Conservation (phyloP, 2,329 filamentous ascomycete species). For the Cadophora sp. region DNA sequence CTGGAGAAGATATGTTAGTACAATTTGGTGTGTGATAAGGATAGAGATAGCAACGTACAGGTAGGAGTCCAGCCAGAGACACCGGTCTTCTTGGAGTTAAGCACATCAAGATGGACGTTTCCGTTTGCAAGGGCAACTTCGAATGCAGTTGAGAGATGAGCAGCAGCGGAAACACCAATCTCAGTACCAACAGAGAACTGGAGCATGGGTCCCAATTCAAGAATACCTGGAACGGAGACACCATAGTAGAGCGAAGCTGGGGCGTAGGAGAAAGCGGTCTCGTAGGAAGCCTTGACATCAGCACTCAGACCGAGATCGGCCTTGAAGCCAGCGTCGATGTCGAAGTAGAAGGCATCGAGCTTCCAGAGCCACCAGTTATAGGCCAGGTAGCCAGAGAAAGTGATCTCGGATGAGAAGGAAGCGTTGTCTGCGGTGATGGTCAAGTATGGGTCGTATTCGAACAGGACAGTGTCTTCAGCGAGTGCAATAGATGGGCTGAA, state of each 20-base stretch:
- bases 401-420: slow-evolving; percentile 47
- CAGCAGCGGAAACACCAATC: slow-evolving; percentile 46
- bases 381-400: slow-evolving; percentile 52
- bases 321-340: slow-evolving; percentile 50
- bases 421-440: slow-evolving; percentile 48
- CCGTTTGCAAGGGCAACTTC: slow-evolving; percentile 46
- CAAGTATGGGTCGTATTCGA: slow-evolving; percentile 44
- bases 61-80: slow-evolving; percentile 48
- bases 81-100: slow-evolving; percentile 42
- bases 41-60: slow-evolving; percentile 25
- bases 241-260: slow-evolving; percentile 49
- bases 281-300: slow-evolving; percentile 46
- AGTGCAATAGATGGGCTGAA: slow-evolving; percentile 36
- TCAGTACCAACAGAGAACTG: slow-evolving; percentile 49
- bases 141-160: slow-evolving; percentile 45
- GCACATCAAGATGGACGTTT: slow-evolving; percentile 50
- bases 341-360: slow-evolving; percentile 50
- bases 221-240: slow-evolving; percentile 50
- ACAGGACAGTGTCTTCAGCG: slow-evolving; percentile 44
- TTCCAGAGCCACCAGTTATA: slow-evolving; percentile 49
- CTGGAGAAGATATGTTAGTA: neutral
- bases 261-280: slow-evolving; percentile 47
- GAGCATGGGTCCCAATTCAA: slow-evolving; percentile 49
- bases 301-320: slow-evolving; percentile 48
- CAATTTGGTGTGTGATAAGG: neutral